Evolutionary conservation across 73 alveolate genomes (phyloP).

Genomic region (Strombidium stylifer): DNA sequence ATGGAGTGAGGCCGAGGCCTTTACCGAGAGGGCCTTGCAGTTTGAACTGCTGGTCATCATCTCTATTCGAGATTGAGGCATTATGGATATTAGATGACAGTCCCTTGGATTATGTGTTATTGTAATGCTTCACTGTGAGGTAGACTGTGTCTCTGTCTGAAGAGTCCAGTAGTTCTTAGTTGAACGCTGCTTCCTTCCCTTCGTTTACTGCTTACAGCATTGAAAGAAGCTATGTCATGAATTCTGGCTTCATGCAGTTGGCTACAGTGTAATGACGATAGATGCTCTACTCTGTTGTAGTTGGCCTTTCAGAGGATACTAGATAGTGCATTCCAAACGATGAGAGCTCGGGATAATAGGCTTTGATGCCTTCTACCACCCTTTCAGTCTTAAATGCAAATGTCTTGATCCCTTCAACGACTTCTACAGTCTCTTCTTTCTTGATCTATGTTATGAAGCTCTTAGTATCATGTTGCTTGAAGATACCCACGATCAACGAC

Average conservation of each 20-base stretch:
- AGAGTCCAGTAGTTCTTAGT: no score
- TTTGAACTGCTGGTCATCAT: no score
- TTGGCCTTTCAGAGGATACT: neutral
- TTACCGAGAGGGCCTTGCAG: conserved; percentile 59
- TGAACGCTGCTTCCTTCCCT: neutral
- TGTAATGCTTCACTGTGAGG: no score
- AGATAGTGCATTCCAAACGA: conserved; percentile 34
- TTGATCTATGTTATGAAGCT: neutral
- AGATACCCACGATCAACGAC: neutral
- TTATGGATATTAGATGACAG: no score
- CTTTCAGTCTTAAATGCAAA: neutral
- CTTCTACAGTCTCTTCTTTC: neutral
- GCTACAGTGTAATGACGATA: conserved; percentile 36
- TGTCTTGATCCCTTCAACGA: neutral
- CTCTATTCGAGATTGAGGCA: no score
- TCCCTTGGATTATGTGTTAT: no score
- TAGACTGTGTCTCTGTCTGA: no score
- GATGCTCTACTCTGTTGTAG: neutral
- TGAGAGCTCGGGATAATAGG: neutral
- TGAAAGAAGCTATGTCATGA: neutral
- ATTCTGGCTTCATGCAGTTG: conserved; percentile 22
- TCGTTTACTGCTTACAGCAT: neutral
- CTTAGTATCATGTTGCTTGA: neutral
- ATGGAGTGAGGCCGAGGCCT: conserved; percentile 46
- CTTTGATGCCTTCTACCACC: neutral